Conservation (phyloP, 140 eudicot genomes). For the Erigeron philadelphicus region DNA sequence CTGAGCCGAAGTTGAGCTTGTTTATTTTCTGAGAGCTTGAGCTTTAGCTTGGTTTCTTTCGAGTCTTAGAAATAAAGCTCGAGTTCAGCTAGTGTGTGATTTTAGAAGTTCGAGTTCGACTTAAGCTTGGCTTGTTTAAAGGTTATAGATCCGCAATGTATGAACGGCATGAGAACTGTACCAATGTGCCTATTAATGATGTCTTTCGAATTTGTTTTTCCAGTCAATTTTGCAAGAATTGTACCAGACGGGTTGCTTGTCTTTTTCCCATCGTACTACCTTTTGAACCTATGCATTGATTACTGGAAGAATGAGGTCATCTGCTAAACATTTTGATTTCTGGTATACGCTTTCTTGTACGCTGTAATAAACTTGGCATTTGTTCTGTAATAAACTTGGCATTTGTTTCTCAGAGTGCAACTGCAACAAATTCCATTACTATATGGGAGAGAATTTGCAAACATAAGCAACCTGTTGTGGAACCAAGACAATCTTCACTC, state of each 20-base stretch:
- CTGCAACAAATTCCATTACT: conserved; percentile 45
- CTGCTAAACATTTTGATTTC: neutral
- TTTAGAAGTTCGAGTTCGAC: too few species aligned
- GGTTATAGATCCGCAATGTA: too few species aligned
- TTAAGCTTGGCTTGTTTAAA: too few species aligned
- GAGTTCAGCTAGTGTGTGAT: too few species aligned
- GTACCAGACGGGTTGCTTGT: conserved; percentile 96
- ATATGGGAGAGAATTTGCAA: conserved; percentile 94
- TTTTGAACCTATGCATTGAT: conserved; percentile 72
- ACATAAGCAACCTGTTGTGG: conserved; percentile 86
- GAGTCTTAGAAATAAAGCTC: too few species aligned
- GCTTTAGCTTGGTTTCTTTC: too few species aligned
- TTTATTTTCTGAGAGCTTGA: too few species aligned
- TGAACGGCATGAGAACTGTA: too few species aligned
- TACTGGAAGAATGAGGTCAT: conserved; percentile 77
- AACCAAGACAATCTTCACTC: conserved; percentile 93
- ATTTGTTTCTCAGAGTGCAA: conserved; percentile 44
- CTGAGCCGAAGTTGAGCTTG: too few species aligned
- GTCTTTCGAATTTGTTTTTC: conserved; percentile 15
- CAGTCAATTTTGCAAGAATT: conserved; percentile 96
- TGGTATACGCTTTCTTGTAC: conserved; percentile 17
- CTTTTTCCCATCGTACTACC: conserved; percentile 88
- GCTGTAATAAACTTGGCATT: neutral
- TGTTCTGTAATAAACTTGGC: conserved; percentile 25
- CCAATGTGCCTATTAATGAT: neutral